Conservation (phyloP, 108 stramenopile species). For the Skeletonema menzelii region DNA sequence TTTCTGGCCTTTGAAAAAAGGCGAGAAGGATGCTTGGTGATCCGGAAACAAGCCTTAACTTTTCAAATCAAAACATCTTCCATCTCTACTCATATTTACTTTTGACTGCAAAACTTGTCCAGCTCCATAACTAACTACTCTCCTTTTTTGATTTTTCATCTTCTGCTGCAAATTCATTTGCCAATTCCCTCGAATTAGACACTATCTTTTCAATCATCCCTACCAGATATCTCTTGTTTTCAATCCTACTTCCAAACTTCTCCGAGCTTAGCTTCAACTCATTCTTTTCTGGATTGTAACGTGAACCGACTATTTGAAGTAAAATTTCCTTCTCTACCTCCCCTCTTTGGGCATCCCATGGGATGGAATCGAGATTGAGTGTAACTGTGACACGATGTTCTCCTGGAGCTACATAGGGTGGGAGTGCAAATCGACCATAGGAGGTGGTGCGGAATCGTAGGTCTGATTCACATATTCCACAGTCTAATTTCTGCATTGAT, state of each 20-base stretch:
- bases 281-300: conserved; percentile 56
- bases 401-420: conserved; percentile 71
- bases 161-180: conserved; percentile 48
- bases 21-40: not conserved
- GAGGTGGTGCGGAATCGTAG: conserved; percentile 67
- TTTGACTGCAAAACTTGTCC: not conserved
- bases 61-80: not conserved
- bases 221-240: conserved; percentile 84
- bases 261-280: conserved; percentile 64
- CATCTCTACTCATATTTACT: not conserved
- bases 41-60: not conserved
- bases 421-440: conserved; percentile 68
- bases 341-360: conserved; percentile 34
- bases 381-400: conserved; percentile 77
- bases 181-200: conserved; percentile 53
- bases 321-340: conserved; percentile 58
- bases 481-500: conserved; percentile 50
- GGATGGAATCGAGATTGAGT: conserved; percentile 56
- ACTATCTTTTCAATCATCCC: conserved; percentile 85
- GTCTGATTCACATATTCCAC: conserved; percentile 74
- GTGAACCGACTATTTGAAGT: conserved; percentile 69
- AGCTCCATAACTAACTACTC: not conserved
- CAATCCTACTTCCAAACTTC: conserved; percentile 87
- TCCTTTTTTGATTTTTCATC: conserved; percentile 2
- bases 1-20: too few species aligned